Base-by-base conservation (phyloP, 2,329 filamentous ascomycete species). In the Colletotrichum navitas region DNA sequence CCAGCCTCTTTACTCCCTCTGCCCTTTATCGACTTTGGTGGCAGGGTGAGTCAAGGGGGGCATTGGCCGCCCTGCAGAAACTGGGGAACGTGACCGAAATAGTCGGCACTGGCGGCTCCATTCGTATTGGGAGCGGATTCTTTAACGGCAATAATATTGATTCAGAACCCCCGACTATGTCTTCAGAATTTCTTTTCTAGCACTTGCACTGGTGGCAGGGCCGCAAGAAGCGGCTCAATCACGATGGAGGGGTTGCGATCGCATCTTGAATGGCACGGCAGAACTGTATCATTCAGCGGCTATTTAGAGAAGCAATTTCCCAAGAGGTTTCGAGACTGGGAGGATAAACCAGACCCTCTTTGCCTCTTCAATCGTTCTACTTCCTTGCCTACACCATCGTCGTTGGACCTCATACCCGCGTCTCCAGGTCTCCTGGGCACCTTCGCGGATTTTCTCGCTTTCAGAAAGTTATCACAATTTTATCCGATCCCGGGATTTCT, bases 11-110 rank as follows among this genome's bases (percentile, higher is more conserved):
- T 14, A 66, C 6, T 36, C 52, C 29, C 21, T 39, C 36, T 21
- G 69, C 69, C 65, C 65, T 72, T 47, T 47, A 45, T 69, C 69
- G 69, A 47, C 54, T 55, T 41, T 24, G 54, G 69, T 72, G 69
- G 69, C 69, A 49, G 65, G 69, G 32, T 72, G 69, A 69, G 69
- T 72, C 69, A 72, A 72, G 69, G 69, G 69, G 68, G 69, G 54
- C 32, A 49, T 6, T n/a, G n/a, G 39, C 49, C 65, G 59, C 69
- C 69, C 65, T 72, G 69, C 47, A 66, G 59, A 64, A 58, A 39
- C 32, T 49, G 49, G 69, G 54, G 65, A 67, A 72, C 69, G 65
- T 61, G 45, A 1, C 26, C 26, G 43, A 47, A 21, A 64, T 64
- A 72, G 45, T 63, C 5, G 29, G 39, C 24, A 43, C n/a, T 51